Evolutionary conservation across 1,284 basidiomycete genomes (phyloP).

Genomic region (Inonotus hispidus): DNA sequence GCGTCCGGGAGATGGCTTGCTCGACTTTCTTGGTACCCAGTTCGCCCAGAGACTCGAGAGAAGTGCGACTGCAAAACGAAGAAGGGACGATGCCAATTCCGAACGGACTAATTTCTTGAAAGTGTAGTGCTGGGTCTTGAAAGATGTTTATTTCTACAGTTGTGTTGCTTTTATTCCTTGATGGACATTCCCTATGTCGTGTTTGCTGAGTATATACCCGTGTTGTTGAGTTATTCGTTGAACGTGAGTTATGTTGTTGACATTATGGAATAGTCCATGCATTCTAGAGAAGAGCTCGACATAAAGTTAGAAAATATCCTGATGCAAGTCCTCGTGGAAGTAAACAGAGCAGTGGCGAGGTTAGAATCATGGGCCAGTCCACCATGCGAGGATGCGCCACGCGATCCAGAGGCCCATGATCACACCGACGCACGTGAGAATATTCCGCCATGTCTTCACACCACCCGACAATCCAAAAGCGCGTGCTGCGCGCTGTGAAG

Average conservation of each 20-base stretch:
- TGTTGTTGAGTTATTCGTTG: not conserved
- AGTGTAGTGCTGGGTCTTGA: not conserved
- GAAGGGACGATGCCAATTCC: conserved; percentile 12
- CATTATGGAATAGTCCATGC: not conserved
- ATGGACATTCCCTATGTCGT: not conserved
- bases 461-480: conserved; percentile 62
- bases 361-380: conserved; percentile 15
- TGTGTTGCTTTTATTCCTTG: conserved; percentile 2
- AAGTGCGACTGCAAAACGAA: not conserved
- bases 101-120: conserved; percentile 18
- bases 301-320: not conserved
- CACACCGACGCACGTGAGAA: conserved; percentile 47
- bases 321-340: not conserved
- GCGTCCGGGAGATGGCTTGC: conserved; percentile 10
- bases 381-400: conserved; percentile 35
- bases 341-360: not conserved
- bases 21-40: conserved; percentile 16
- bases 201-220: not conserved
- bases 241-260: not conserved
- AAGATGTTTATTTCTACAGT: not conserved
- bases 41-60: conserved; percentile 5
- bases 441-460: conserved; percentile 62
- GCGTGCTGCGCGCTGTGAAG: conserved; percentile 58
- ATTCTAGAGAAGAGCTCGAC: not conserved
- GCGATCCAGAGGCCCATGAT: conserved; percentile 40